Evolutionary conservation across 1,139 yeast genomes (phyloP).

Genomic region (Candida sp.): DNA sequence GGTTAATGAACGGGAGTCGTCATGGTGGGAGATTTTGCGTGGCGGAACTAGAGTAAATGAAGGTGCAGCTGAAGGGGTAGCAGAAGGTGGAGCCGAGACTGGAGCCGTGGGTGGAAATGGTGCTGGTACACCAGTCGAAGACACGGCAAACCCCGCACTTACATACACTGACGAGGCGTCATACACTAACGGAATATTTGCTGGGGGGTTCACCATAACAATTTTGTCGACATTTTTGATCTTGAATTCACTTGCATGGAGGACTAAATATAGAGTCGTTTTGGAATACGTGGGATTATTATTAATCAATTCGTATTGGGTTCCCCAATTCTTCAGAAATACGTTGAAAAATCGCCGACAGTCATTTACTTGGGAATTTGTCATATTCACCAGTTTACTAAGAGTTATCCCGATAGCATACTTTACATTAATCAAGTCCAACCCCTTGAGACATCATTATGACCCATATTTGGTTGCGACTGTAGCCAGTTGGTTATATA

Average conservation of each 20-base stretch:
- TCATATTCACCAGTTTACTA: slow-evolving; percentile 61
- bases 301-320: slow-evolving; percentile 71
- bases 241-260: slow-evolving; percentile 63
- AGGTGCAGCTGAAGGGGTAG: slow-evolving; percentile 12
- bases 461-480: slow-evolving; percentile 48
- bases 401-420: slow-evolving; percentile 67
- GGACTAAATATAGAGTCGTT: slow-evolving; percentile 47
- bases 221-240: slow-evolving; percentile 59
- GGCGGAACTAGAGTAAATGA: slow-evolving; percentile 24
- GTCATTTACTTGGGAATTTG: slow-evolving; percentile 68
- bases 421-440: slow-evolving; percentile 41
- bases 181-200: slow-evolving; percentile 57
- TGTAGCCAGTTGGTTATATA: slow-evolving; percentile 47
- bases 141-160: slow-evolving; percentile 10
- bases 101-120: slow-evolving; percentile 9
- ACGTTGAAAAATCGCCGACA: slow-evolving; percentile 67
- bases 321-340: slow-evolving; percentile 87
- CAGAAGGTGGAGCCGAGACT: slow-evolving; percentile 7
- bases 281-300: slow-evolving; percentile 58
- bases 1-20: slow-evolving; percentile 64
- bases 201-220: slow-evolving; percentile 57
- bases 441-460: slow-evolving; percentile 51
- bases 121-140: slow-evolving; percentile 9
- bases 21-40: slow-evolving; percentile 63
- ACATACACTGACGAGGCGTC: slow-evolving; percentile 47